These are phyloP conservation scores for Debaryomycetaceae sp. DNA, from an alignment of 1,139 yeast genomes.

Conservation along the genomic window DNA sequence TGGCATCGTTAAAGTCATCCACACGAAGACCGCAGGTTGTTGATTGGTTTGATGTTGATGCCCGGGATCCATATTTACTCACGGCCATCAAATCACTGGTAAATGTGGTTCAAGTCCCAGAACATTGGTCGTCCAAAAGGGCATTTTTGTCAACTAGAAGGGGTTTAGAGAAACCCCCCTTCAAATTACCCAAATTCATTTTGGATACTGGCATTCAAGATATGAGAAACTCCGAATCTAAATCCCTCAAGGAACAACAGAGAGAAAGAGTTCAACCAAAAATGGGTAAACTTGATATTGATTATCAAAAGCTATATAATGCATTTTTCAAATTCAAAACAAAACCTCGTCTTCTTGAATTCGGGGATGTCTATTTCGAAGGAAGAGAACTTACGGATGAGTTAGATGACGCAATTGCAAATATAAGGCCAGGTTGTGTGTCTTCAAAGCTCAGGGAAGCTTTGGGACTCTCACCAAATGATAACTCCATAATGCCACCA, in stretches of 20 bases:
- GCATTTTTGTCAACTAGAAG: conserved; percentile 74
- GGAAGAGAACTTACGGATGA: conserved; percentile 63
- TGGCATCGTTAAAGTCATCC: conserved; percentile 64
- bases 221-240: conserved; percentile 65
- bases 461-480: conserved; percentile 60
- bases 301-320: conserved; percentile 75
- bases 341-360: conserved; percentile 62
- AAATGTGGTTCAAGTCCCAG: conserved; percentile 75
- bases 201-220: conserved; percentile 83
- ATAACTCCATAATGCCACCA: conserved; percentile 57
- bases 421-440: conserved; percentile 65
- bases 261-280: conserved; percentile 89
- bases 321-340: conserved; percentile 84
- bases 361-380: conserved; percentile 80
- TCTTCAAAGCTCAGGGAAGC: conserved; percentile 62
- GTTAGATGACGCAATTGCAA: conserved; percentile 28
- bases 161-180: conserved; percentile 70
- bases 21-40: conserved; percentile 67
- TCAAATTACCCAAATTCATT: conserved; percentile 74
- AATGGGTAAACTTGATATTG: conserved; percentile 82
- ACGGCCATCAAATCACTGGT: conserved; percentile 63
- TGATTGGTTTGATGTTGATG: conserved; percentile 86
- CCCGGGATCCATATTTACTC: conserved; percentile 69
- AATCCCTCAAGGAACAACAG: conserved; percentile 66
- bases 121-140: conserved; percentile 78